phyloP scores from a whole-genome alignment of 2,329 filamentous ascomycete species.

The Pseudopyricularia cyperi region DNA sequence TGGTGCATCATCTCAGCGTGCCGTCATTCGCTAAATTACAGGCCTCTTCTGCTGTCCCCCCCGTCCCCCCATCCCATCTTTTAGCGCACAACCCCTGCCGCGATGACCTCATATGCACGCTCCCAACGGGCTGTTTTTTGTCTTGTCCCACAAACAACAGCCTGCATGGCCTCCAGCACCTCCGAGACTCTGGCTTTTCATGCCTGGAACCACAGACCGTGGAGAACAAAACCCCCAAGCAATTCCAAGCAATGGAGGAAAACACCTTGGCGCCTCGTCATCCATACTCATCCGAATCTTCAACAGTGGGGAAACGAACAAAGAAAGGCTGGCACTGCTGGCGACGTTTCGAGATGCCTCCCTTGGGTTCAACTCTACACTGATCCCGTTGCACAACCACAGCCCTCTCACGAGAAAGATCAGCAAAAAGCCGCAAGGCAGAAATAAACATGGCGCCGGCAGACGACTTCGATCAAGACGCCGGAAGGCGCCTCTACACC shows the following conservation, averaged over 20 bases:
- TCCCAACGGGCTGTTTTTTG: too few relatives aligned
- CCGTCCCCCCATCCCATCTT: too few relatives aligned
- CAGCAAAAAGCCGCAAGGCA: neutral
- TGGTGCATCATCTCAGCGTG: too few relatives aligned
- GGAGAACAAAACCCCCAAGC: neutral
- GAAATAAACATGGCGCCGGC: neutral
- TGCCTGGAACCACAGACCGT: neutral
- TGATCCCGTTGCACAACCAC: neutral
- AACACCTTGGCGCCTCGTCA: neutral
- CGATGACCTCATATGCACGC: too few relatives aligned
- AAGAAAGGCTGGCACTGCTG: neutral
- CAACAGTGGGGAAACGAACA: neutral
- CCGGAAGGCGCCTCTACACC: neutral
- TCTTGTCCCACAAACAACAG: too few relatives aligned
- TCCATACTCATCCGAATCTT: neutral
- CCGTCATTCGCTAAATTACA: too few relatives aligned
- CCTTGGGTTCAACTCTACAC: neutral
- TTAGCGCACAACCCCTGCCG: too few relatives aligned
- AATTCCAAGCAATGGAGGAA: neutral
- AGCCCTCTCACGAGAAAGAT: neutral
- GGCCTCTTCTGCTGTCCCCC: too few relatives aligned
- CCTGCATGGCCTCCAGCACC: neutral
- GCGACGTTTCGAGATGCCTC: neutral
- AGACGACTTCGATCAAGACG: constrained; percentile 2
- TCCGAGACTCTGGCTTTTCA: neutral